phyloP scores from a whole-genome alignment of 345 rosid species.

The Anacardium occidentale region DNA sequence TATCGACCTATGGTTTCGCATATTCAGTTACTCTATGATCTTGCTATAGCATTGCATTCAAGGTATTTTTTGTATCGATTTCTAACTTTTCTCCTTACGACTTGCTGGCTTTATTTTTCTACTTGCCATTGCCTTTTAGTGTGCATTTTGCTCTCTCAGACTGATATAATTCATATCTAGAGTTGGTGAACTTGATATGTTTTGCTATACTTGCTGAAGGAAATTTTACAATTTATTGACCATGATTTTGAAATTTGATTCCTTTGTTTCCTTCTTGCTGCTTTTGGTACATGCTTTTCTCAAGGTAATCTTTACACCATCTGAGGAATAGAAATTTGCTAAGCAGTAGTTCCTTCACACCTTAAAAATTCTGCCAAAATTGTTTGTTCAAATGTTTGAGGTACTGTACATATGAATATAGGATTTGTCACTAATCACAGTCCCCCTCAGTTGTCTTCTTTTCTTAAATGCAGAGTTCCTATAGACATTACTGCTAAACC shows the following conservation, averaged over 20 bases:
- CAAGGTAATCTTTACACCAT: slow-evolving; percentile 4
- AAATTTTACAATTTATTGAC: background rate
- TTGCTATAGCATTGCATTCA: slow-evolving; percentile 69
- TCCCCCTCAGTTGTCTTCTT: slow-evolving; percentile 18
- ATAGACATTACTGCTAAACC: slow-evolving; percentile 52
- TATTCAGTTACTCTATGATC: slow-evolving; percentile 96
- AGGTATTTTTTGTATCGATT: slow-evolving; percentile 45
- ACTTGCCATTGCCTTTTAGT: slow-evolving; percentile 7
- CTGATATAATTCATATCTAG: slow-evolving; percentile 4
- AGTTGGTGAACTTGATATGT: background rate
- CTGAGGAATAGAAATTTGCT: background rate
- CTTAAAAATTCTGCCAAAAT: slow-evolving; percentile 3
- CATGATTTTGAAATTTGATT: slow-evolving; percentile 9
- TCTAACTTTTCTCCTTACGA: slow-evolving; percentile 15
- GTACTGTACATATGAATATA: background rate
- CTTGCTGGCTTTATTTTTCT: slow-evolving; percentile 9
- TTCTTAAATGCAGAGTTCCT: slow-evolving; percentile 58
- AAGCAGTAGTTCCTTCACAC: background rate
- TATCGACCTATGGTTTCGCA: slow-evolving; percentile 99
- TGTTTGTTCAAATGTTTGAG: slow-evolving; percentile 4
- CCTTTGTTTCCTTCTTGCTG: background rate
- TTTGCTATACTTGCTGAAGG: background rate
- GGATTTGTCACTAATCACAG: slow-evolving; percentile 4
- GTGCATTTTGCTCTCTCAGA: slow-evolving; percentile 5
- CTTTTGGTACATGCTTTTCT: background rate